A percentile compares a stretch with the other conserved stretches of the same genome.
phyloP scores from a whole-genome alignment of 2,329 filamentous ascomycete genomes.

The Fonsecaea multimorphosa region DNA sequence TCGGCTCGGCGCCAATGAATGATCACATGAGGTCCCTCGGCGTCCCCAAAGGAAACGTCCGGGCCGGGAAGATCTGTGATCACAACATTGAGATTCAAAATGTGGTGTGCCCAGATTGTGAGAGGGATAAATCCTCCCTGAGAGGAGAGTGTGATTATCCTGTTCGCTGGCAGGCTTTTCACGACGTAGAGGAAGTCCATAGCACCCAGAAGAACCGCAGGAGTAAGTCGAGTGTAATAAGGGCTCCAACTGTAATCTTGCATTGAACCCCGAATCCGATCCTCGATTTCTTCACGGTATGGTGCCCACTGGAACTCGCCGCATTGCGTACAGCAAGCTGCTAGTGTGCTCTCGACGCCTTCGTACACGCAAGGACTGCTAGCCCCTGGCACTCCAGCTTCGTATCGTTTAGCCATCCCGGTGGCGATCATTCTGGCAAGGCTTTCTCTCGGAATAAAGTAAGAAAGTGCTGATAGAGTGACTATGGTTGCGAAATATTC shows the following conservation, averaged over 20 bases:
- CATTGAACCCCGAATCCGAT: background rate
- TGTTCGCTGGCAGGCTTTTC: background rate
- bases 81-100: background rate
- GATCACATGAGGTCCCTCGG: background rate
- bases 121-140: background rate
- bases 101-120: background rate
- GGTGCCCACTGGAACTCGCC: background rate
- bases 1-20: background rate
- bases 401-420: background rate
- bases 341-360: background rate
- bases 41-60: background rate
- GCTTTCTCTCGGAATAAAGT: background rate
- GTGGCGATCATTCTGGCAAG: conserved; percentile 1
- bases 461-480: background rate
- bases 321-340: background rate
- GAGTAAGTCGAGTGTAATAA: background rate
- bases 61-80: background rate
- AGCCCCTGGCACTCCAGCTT: background rate
- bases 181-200: background rate
- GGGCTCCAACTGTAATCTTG: background rate
- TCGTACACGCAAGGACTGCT: background rate
- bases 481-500: background rate
- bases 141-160: background rate
- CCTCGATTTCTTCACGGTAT: background rate
- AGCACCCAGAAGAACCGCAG: background rate